A percentile compares a stretch with the other conserved stretches of the same genome.
Evolutionary conservation across 1,284 basidiomycete genomes (phyloP).

Genomic region (Tremellales sp.): DNA sequence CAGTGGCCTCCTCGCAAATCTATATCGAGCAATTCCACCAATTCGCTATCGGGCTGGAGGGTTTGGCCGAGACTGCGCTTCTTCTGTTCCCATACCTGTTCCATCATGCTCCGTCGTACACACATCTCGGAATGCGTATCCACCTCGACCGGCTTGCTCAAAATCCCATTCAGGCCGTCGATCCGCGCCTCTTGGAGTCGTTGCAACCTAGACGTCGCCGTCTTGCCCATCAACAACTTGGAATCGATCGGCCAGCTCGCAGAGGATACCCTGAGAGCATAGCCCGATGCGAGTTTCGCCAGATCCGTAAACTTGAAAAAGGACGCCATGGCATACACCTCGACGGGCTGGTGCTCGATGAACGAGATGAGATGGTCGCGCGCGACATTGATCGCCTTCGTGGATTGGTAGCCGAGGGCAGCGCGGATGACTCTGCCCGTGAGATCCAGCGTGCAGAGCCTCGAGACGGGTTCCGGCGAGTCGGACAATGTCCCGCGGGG

Average conservation of each 20-base stretch:
- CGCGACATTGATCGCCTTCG: constrained; percentile 24
- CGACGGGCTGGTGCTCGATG: constrained; percentile 16
- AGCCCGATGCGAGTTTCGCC: constrained; percentile 21
- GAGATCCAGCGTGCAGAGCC: constrained; percentile 20
- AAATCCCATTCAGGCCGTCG: constrained; percentile 19
- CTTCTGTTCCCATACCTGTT: constrained; percentile 19
- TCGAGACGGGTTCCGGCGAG: not conserved
- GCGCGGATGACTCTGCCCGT: constrained; percentile 33
- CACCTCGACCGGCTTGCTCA: constrained; percentile 13
- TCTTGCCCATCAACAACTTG: constrained; percentile 25
- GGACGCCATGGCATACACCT: constrained; percentile 30
- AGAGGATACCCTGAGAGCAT: constrained; percentile 13
- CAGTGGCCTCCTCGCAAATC: constrained; percentile 31
- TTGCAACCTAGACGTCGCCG: constrained; percentile 11
- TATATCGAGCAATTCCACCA: constrained; percentile 28
- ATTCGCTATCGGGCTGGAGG: constrained; percentile 16
- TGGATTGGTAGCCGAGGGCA: constrained; percentile 36
- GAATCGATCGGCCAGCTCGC: constrained; percentile 22
- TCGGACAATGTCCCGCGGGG: constrained; percentile 26
- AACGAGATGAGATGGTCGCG: constrained; percentile 21
- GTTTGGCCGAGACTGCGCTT: constrained; percentile 4
- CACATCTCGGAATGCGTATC: constrained; percentile 22
- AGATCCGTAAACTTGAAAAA: constrained; percentile 39
- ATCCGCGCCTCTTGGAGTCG: constrained; percentile 17
- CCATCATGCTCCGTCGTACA: constrained; percentile 8